phyloP scores from a whole-genome alignment of 352 stramenopile species.

The Phytophthora citricola region DNA sequence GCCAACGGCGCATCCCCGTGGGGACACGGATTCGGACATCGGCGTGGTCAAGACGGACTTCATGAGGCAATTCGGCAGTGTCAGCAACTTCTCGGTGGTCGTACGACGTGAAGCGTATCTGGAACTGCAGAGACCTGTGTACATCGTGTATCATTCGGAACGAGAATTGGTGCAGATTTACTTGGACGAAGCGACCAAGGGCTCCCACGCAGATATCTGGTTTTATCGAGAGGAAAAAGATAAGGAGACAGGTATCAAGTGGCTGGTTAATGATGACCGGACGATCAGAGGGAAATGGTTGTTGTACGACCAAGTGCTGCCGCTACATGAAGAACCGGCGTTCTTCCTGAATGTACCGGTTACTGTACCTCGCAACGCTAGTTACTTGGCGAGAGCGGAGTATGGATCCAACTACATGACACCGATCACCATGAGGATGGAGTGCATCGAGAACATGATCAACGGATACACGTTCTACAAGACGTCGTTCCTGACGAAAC shows the following conservation, averaged over 20 bases:
- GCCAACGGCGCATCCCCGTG: slow-evolving; percentile 65
- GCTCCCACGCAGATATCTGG: slow-evolving; percentile 83
- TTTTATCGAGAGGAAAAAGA: slow-evolving; percentile 70
- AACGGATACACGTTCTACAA: slow-evolving; percentile 86
- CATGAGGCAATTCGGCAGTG: slow-evolving; percentile 50
- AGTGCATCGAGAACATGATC: slow-evolving; percentile 83
- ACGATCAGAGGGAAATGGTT: slow-evolving; percentile 74
- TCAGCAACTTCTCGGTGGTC: slow-evolving; percentile 62
- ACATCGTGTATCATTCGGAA: slow-evolving; percentile 59
- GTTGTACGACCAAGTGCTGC: slow-evolving; percentile 72
- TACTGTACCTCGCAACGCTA: slow-evolving; percentile 60
- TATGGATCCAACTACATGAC: slow-evolving; percentile 78
- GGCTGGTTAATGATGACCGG: slow-evolving; percentile 75
- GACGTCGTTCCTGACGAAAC: slow-evolving; percentile 28
- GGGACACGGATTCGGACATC: slow-evolving; percentile 84
- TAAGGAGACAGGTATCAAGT: slow-evolving; percentile 37
- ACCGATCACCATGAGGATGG: slow-evolving; percentile 71
- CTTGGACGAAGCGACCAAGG: slow-evolving; percentile 47
- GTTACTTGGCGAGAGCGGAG: slow-evolving; percentile 67
- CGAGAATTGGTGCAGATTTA: slow-evolving; percentile 78
- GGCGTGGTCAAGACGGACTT: slow-evolving; percentile 69
- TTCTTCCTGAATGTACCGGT: slow-evolving; percentile 68
- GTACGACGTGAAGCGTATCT: slow-evolving; percentile 51
- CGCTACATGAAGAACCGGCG: slow-evolving; percentile 42
- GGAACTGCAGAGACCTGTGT: slow-evolving; percentile 54